phyloP scores from a whole-genome alignment of 176 grass and related monocot species.

The Puya raimondii region DNA sequence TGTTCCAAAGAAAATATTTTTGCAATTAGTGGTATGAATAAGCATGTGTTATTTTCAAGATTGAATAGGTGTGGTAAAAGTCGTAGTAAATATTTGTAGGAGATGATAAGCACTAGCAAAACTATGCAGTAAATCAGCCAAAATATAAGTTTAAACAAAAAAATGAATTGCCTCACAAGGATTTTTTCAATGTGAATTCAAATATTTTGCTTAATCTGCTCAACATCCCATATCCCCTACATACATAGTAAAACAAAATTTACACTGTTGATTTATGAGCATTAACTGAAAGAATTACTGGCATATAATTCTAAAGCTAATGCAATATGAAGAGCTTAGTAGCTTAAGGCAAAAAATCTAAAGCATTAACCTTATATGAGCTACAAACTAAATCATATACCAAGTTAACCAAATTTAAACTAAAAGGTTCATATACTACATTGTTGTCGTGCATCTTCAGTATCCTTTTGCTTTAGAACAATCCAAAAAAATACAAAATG shows the following conservation, averaged over 20 bases:
- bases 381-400: too few relatives aligned
- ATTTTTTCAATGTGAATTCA: not conserved
- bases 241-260: not conserved
- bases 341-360: not conserved
- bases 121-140: not conserved
- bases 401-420: not conserved
- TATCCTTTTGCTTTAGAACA: not conserved
- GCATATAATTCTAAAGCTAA: not conserved
- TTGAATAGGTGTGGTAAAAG: too few relatives aligned
- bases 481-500: not conserved
- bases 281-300: not conserved
- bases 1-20: too few relatives aligned
- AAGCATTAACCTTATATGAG: not conserved
- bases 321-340: not conserved
- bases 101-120: not conserved
- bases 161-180: not conserved
- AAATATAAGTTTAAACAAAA: constrained; percentile 11
- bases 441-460: too few relatives aligned
- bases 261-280: not conserved
- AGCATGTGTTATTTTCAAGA: too few relatives aligned
- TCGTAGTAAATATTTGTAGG: not conserved
- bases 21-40: too few relatives aligned
- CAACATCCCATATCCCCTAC: constrained; percentile 83
- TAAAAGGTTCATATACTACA: not conserved
- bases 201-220: constrained; percentile 38